These are phyloP conservation scores for Simmondsia chinensis DNA, from an alignment of 148 eudicot genomes.

Conservation along the genomic window DNA sequence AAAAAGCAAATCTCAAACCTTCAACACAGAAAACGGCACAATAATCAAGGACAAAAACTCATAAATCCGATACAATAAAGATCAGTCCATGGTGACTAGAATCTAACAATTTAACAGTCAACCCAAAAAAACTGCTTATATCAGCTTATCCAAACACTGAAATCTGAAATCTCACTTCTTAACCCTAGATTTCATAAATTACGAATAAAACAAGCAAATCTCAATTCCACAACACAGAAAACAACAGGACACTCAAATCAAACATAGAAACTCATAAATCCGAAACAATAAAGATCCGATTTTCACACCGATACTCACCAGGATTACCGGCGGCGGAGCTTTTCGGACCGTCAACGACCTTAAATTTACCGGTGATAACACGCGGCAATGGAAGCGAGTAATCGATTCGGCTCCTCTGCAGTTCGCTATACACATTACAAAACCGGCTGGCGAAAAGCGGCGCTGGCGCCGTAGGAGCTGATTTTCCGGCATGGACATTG, in stretches of 20 bases:
- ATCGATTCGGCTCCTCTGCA: constrained; percentile 82
- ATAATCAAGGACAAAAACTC: no score
- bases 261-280: background rate
- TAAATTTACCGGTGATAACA: constrained; percentile 52
- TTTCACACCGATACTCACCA: constrained; percentile 25
- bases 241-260: background rate
- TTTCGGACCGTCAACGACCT: constrained; percentile 65
- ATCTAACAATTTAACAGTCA: no score
- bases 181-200: no score
- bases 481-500: constrained; percentile 22
- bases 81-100: no score
- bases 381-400: constrained; percentile 74
- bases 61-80: no score
- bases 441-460: constrained; percentile 43
- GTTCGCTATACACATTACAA: constrained; percentile 71
- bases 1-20: no score
- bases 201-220: no score
- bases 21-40: no score
- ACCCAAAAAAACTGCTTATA: no score
- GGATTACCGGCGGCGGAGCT: constrained; percentile 98
- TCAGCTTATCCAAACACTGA: no score
- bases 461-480: constrained; percentile 12
- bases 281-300: background rate
- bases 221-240: background rate
- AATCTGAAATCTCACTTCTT: no score